Base-by-base conservation (phyloP, 768 basidiomycete species). In the Boletus fagicola region DNA sequence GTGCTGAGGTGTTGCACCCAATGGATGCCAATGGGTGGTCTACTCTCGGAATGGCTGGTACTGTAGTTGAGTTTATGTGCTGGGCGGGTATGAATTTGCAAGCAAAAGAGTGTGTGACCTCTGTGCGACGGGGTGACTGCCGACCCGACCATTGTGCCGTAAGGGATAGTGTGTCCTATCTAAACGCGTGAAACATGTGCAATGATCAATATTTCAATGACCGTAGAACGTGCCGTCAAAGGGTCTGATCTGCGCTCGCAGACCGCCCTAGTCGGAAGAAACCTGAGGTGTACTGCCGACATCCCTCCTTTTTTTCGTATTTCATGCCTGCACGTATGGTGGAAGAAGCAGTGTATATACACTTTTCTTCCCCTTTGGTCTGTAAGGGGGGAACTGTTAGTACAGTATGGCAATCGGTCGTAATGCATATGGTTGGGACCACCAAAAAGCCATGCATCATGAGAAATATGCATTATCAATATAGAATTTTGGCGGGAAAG, bases 201-300 rank as follows among this genome's bases (percentile, higher is more conserved):
- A 36, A 11, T 49, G 49, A 36, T n/a, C 20, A 12, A n/a, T n/a
- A n/a, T n/a, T n/a, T n/a, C n/a, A n/a, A 31, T 31, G 30, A 33
- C 8, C 18, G 13, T 31, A 12, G 11, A 10, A 38, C 22, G 22
- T 51, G 50, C n/a, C 20, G 39, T 51, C 38, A 56, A 30, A 22
- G 16, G n/a, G 50, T 38, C 22, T 39, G 20, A 26, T 24, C 15
- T 20, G 31, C 26, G 12, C 35, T 42, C 33, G 4, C 3, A 2
- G 30, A 52, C 40, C 48, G 53, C 18, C 16, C 33, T 45, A 13
- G 47, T 54, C 62, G 61, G 52, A 30, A n/a, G 49, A 44, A 40
- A 49, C 30, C 7, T 6, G 43, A 22, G 33, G 36, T 28, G 30
- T 30, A 31, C 31, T 30, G 45, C 35, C 31, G 30, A 31, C 31